phyloP scores from a whole-genome alignment of 768 basidiomycete species.

The Boletus sp. region DNA sequence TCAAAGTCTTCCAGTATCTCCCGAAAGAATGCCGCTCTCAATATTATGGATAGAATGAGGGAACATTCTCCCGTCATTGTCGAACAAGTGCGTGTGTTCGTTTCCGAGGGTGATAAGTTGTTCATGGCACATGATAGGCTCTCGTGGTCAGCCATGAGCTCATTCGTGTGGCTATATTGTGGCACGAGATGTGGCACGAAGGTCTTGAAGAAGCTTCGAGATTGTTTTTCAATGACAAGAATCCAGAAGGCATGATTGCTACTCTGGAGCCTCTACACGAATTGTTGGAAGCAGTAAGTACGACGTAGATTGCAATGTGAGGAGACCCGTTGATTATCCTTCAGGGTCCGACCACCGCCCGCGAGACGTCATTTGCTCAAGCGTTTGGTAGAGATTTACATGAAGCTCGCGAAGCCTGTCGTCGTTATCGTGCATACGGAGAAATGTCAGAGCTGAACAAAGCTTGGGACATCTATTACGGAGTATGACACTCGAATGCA shows the following conservation, averaged over 20 bases:
- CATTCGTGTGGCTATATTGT: slow-evolving; percentile 94
- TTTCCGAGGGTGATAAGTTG: neutral
- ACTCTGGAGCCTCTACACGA: slow-evolving; percentile 90
- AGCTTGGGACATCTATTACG: slow-evolving; percentile 99
- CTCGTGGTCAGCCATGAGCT: slow-evolving; percentile 88
- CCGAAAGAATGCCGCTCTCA: slow-evolving; percentile 76
- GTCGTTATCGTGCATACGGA: slow-evolving; percentile 79
- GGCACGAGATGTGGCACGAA: slow-evolving; percentile 99
- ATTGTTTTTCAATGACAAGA: slow-evolving; percentile 94
- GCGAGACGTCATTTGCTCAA: slow-evolving; percentile 94
- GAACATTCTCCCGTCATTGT: slow-evolving; percentile 89
- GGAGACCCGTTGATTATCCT: slow-evolving; percentile 1
- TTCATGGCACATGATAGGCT: slow-evolving; percentile 45
- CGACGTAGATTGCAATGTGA: neutral
- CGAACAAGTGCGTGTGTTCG: slow-evolving; percentile 58
- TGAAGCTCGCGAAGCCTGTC: slow-evolving; percentile 89
- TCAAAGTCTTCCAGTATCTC: slow-evolving; percentile 88
- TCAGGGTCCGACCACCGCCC: slow-evolving; percentile 89
- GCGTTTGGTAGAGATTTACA: slow-evolving; percentile 89
- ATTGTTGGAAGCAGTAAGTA: slow-evolving; percentile 77
- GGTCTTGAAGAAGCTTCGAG: slow-evolving; percentile 96
- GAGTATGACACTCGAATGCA: slow-evolving; percentile 44
- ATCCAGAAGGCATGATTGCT: slow-evolving; percentile 95
- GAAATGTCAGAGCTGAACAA: slow-evolving; percentile 90
- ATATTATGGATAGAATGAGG: slow-evolving; percentile 89